phyloP scores from a whole-genome alignment of 805 yeast genomes.

The Dipodascus geniculatus region DNA sequence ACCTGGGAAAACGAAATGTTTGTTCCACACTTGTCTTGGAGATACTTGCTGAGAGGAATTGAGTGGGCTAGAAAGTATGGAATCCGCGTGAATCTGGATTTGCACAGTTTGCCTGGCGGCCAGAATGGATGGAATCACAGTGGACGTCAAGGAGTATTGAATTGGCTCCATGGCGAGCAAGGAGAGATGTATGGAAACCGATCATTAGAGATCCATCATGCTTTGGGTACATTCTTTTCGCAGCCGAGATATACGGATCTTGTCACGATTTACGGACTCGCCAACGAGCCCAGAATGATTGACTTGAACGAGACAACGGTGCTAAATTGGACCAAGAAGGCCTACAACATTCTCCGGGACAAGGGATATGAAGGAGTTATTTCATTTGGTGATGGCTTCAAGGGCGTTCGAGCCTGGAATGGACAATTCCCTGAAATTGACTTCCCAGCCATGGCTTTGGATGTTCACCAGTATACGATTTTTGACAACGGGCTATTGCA shows the following conservation, averaged over 20 bases:
- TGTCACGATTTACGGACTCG: conserved; percentile 65
- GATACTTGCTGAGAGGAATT: conserved; percentile 63
- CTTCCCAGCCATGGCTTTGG: conserved; percentile 61
- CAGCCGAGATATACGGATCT: conserved; percentile 47
- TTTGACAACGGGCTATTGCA: conserved; percentile 30
- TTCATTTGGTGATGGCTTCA: conserved; percentile 70
- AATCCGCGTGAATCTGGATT: conserved; percentile 76
- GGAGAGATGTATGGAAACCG: conserved; percentile 28
- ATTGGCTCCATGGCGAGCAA: conserved; percentile 43
- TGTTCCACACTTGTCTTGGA: conserved; percentile 66
- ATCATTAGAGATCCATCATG: conserved; percentile 41
- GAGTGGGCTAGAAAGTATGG: conserved; percentile 55
- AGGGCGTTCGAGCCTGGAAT: conserved; percentile 50
- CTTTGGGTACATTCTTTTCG: conserved; percentile 52
- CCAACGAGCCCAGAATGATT: conserved; percentile 57
- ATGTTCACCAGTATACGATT: conserved; percentile 81
- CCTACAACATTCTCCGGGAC: conserved; percentile 45
- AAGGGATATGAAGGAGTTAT: conserved; percentile 36
- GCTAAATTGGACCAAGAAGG: conserved; percentile 42
- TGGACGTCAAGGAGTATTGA: conserved; percentile 56
- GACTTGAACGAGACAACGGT: conserved; percentile 47
- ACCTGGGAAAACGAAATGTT: conserved; percentile 62
- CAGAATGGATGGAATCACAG: conserved; percentile 95
- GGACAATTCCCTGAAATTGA: conserved; percentile 33
- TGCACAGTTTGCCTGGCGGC: conserved; percentile 95